Evolutionary conservation across 202 grass and related monocot species (phyloP).

Genomic region (Miscanthus sacchariflorus): DNA sequence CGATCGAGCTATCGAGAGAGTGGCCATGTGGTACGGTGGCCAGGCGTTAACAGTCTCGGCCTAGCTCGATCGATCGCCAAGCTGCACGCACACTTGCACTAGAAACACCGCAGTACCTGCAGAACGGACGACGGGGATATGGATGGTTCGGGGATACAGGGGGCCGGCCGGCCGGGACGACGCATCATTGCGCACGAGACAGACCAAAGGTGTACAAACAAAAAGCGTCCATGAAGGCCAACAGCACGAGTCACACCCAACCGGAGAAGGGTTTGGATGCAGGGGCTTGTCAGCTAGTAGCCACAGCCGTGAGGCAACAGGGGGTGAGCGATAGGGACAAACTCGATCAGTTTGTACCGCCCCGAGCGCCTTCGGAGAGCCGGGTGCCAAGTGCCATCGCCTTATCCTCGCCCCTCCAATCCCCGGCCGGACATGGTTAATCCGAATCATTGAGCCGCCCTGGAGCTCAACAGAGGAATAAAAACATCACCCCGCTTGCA

Average conservation of each 20-base stretch:
- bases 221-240: constrained; percentile 46
- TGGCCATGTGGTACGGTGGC: too few species aligned
- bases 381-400: constrained; percentile 27
- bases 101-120: too few species aligned
- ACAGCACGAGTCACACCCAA: constrained; percentile 49
- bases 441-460: constrained; percentile 60
- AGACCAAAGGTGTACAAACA: constrained; percentile 57
- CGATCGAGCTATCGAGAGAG: too few species aligned
- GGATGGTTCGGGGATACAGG: not conserved
- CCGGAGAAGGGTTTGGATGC: constrained; percentile 42
- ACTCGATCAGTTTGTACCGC: constrained; percentile 36
- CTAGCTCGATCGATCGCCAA: too few species aligned
- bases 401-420: constrained; percentile 46
- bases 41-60: too few species aligned
- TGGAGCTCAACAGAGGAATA: constrained; percentile 49
- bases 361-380: not conserved
- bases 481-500: not conserved
- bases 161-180: not conserved
- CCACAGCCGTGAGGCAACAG: not conserved
- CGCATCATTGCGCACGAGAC: constrained; percentile 59
- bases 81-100: too few species aligned
- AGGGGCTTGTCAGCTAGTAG: constrained; percentile 37
- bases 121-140: not conserved
- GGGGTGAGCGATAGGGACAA: constrained; percentile 47
- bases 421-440: constrained; percentile 53